A percentile compares a stretch with the other conserved stretches of the same genome.
Conservation (phyloP, 257 asterid species). For the Fraxinus cuspidata region DNA sequence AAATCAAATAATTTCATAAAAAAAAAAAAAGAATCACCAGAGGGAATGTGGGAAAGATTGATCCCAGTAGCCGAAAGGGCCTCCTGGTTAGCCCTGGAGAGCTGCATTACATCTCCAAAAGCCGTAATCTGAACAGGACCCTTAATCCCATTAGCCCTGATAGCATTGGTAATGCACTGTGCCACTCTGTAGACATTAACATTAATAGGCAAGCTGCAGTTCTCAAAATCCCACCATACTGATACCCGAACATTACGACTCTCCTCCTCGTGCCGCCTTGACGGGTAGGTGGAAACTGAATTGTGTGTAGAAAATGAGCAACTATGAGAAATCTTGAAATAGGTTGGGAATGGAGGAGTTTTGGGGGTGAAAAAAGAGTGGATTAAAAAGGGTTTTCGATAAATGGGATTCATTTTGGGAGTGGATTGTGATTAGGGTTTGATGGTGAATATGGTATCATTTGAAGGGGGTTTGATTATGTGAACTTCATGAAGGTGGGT, state of each 20-base stretch:
- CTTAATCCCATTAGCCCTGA: slow-evolving; percentile 78
- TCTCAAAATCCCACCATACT: slow-evolving; percentile 99
- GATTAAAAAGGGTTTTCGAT: slow-evolving; percentile 37
- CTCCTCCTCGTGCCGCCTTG: slow-evolving; percentile 72
- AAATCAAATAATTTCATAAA: neutral
- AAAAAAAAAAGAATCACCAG: slow-evolving; percentile 39
- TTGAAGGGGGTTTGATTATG: neutral
- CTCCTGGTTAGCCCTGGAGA: slow-evolving; percentile 75
- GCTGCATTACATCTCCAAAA: slow-evolving; percentile 81
- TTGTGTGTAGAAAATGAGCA: slow-evolving; percentile 26
- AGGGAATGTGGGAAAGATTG: slow-evolving; percentile 76
- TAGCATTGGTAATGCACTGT: slow-evolving; percentile 65
- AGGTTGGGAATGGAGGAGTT: slow-evolving; percentile 2
- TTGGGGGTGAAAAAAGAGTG: slow-evolving; percentile 30
- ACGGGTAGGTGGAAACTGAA: slow-evolving; percentile 27
- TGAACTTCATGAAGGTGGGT: neutral
- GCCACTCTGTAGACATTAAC: slow-evolving; percentile 62
- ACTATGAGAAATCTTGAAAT: slow-evolving; percentile 28
- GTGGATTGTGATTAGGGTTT: neutral
- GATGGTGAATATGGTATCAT: slow-evolving; percentile 13
- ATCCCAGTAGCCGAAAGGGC: slow-evolving; percentile 87
- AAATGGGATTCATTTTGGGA: slow-evolving; percentile 39
- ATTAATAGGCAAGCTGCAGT: slow-evolving; percentile 61
- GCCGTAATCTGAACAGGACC: slow-evolving; percentile 92
- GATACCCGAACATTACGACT: slow-evolving; percentile 77